phyloP scores from a whole-genome alignment of 176 grass and related monocot species.

The Areca catechu region DNA sequence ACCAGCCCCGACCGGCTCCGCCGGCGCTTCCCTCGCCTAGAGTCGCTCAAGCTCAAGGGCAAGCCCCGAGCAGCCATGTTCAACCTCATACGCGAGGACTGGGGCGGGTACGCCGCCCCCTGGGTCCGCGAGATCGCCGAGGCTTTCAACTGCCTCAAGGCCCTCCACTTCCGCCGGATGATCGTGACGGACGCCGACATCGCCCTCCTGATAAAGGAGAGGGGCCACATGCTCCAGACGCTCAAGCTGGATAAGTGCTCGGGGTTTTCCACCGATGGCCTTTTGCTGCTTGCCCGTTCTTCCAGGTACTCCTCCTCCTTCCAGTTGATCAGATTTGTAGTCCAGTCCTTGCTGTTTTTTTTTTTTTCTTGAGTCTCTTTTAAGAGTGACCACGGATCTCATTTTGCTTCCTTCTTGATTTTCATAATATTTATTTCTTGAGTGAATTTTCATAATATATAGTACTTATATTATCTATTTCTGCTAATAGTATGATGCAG shows the following conservation, averaged over 20 bases:
- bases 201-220: constrained; percentile 30
- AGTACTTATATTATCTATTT: no score
- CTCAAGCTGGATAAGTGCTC: constrained; percentile 89
- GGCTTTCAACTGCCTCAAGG: constrained; percentile 72
- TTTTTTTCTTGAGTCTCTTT: neutral
- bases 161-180: constrained; percentile 69
- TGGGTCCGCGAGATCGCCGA: constrained; percentile 50
- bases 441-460: no score
- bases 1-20: constrained; percentile 2
- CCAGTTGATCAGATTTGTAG: neutral
- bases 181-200: constrained; percentile 56
- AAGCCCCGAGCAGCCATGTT: constrained; percentile 7
- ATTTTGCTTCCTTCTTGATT: no score
- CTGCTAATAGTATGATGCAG: no score
- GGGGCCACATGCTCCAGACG: constrained; percentile 53
- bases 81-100: constrained; percentile 5
- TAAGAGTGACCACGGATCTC: no score
- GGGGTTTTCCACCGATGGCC: constrained; percentile 66
- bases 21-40: constrained; percentile 1
- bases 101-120: constrained; percentile 17
- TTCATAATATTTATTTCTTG: no score
- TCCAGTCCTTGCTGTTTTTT: neutral
- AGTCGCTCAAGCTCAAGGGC: constrained; percentile 12
- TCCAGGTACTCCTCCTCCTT: constrained; percentile 46
- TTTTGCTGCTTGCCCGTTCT: constrained; percentile 50